These are phyloP conservation scores for Pleurotus cornucopiae DNA, from an alignment of 768 basidiomycete genomes.

Conservation along the genomic window DNA sequence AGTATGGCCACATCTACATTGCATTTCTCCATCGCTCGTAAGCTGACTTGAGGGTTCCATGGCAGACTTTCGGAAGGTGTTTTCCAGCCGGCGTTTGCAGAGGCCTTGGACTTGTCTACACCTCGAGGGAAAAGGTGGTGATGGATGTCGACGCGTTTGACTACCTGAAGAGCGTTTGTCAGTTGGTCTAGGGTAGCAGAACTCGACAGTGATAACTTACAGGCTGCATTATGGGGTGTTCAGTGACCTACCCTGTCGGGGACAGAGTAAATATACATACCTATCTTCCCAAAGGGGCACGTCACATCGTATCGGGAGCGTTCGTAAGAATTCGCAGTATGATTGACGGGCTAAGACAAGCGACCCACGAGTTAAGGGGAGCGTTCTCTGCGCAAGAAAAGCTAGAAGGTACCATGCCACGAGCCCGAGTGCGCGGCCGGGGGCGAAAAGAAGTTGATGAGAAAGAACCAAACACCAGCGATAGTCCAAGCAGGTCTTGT, in stretches of 20 bases:
- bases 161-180: background rate
- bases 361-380: too few relatives aligned
- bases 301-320: too few relatives aligned
- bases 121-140: conserved; percentile 68
- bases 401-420: too few relatives aligned
- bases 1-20: conserved; percentile 59
- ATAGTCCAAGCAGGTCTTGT: too few relatives aligned
- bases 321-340: too few relatives aligned
- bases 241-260: background rate
- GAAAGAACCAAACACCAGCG: too few relatives aligned
- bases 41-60: conserved; percentile 56
- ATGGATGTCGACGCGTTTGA: conserved; percentile 60
- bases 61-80: conserved; percentile 63
- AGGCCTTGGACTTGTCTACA: conserved; percentile 42
- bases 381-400: too few relatives aligned
- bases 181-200: background rate
- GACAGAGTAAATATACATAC: too few relatives aligned
- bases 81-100: conserved; percentile 51
- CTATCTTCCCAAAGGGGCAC: too few relatives aligned
- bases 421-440: too few relatives aligned
- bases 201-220: background rate
- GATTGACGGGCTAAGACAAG: too few relatives aligned
- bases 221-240: background rate
- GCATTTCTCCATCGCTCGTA: conserved; percentile 59
- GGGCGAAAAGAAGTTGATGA: too few relatives aligned